Conservation (phyloP, 768 basidiomycete genomes). For the Hygrocybe punicea region DNA sequence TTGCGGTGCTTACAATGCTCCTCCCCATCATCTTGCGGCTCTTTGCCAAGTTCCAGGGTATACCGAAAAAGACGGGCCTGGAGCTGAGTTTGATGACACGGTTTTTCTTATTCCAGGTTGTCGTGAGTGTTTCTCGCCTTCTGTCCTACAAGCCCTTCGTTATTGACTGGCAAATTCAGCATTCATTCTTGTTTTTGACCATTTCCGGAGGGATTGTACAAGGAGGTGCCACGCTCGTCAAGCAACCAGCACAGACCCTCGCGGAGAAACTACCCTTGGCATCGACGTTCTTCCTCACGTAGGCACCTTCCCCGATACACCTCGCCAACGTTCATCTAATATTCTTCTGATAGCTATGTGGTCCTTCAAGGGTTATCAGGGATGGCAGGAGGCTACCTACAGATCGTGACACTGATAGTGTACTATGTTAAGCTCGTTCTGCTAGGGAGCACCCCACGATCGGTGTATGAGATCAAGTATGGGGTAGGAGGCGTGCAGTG, state of each 20-base stretch:
- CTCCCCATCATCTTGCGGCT: slow-evolving; percentile 76
- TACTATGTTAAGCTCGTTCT: slow-evolving; percentile 91
- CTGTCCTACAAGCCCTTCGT: not conserved
- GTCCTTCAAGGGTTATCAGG: slow-evolving; percentile 78
- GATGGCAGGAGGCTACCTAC: slow-evolving; percentile 76
- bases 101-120: slow-evolving; percentile 87
- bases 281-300: slow-evolving; percentile 90
- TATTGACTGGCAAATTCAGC: slow-evolving; percentile 42
- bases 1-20: slow-evolving; percentile 90
- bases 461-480: slow-evolving; percentile 82
- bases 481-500: slow-evolving; percentile 63
- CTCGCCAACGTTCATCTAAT: not conserved
- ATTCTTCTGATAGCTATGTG: slow-evolving; percentile 52
- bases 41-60: slow-evolving; percentile 83
- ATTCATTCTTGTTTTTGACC: slow-evolving; percentile 91
- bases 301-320: slow-evolving; percentile 18
- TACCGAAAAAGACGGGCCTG: slow-evolving; percentile 75
- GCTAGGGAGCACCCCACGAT: slow-evolving; percentile 84
- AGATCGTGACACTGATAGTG: slow-evolving; percentile 66
- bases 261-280: slow-evolving; percentile 77
- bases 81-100: slow-evolving; percentile 91
- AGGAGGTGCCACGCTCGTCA: slow-evolving; percentile 57
- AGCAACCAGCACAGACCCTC: slow-evolving; percentile 71
- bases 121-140: slow-evolving; percentile 51
- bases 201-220: slow-evolving; percentile 79